Conservation (phyloP, 768 basidiomycete species). For the Lactifluus hygrophoroides region DNA sequence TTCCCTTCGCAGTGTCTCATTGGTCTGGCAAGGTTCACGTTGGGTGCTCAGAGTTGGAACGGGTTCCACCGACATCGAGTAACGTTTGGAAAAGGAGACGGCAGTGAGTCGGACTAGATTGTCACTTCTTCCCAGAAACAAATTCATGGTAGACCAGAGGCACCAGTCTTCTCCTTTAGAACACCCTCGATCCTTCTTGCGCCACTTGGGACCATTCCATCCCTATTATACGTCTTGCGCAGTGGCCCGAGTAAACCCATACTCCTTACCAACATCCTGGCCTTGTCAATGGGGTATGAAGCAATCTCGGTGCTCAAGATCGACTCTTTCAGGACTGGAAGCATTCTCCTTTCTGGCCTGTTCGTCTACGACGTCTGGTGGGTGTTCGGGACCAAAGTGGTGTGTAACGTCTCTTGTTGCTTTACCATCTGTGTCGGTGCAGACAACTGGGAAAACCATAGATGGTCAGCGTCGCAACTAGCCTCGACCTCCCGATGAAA, state of each 20-base stretch:
- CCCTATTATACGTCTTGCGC: conserved; percentile 49
- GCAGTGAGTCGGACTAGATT: conserved; percentile 30
- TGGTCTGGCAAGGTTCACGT: conserved; percentile 38
- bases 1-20: conserved; percentile 37
- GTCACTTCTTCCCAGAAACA: neutral
- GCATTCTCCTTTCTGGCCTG: conserved; percentile 70
- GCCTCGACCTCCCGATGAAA: conserved; percentile 89
- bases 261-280: conserved; percentile 66
- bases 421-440: neutral
- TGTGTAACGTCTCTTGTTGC: conserved; percentile 32
- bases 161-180: conserved; percentile 38
- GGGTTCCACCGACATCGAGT: conserved; percentile 34
- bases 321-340: conserved; percentile 86
- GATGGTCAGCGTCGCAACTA: conserved; percentile 93
- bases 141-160: conserved; percentile 26
- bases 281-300: conserved; percentile 72
- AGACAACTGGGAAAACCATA: conserved; percentile 25
- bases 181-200: conserved; percentile 49
- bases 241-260: conserved; percentile 44
- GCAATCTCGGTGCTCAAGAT: conserved; percentile 72
- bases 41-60: conserved; percentile 51
- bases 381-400: conserved; percentile 86
- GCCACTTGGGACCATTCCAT: conserved; percentile 55
- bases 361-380: conserved; percentile 95
- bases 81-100: conserved; percentile 39